Conservation (phyloP, 441 rosid genomes). For the Croton laevigatus region DNA sequence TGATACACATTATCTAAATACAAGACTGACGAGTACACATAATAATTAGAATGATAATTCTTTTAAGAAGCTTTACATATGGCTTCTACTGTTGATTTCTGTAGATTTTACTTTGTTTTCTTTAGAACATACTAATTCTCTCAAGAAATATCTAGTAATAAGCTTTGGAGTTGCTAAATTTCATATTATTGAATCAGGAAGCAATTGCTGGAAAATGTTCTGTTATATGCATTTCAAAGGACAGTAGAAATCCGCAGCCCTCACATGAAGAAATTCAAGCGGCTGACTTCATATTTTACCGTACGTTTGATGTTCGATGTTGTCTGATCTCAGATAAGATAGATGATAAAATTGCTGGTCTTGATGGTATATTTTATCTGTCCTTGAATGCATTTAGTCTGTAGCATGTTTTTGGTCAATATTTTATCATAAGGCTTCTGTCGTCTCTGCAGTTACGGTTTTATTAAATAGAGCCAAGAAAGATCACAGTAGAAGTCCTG, state of each 20-base stretch:
- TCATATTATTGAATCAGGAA: conserved; percentile 45
- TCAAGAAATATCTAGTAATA: neutral
- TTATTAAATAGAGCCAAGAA: conserved; percentile 49
- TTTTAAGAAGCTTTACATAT: no score
- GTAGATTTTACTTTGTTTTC: neutral
- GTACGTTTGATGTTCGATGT: conserved; percentile 69
- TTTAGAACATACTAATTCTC: neutral
- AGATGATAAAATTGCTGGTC: conserved; percentile 58
- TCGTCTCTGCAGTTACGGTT: conserved; percentile 52
- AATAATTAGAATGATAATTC: no score
- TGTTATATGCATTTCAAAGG: conserved; percentile 71
- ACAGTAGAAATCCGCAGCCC: conserved; percentile 61
- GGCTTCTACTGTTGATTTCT: neutral
- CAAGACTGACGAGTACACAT: no score
- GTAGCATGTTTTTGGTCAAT: conserved; percentile 13
- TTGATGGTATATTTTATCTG: conserved; percentile 47
- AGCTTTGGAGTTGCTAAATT: conserved; percentile 10
- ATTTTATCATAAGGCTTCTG: conserved; percentile 24
- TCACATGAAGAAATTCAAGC: conserved; percentile 44
- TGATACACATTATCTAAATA: no score
- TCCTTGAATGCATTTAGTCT: conserved; percentile 12
- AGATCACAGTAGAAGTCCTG: conserved; percentile 23
- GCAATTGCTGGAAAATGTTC: conserved; percentile 84
- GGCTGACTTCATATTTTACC: conserved; percentile 61
- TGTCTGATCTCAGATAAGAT: conserved; percentile 40